Evolutionary conservation across 352 stramenopile species (phyloP), one percentile per base, ranked within the genome.

Genomic region (Phytophthora citricola): DNA sequence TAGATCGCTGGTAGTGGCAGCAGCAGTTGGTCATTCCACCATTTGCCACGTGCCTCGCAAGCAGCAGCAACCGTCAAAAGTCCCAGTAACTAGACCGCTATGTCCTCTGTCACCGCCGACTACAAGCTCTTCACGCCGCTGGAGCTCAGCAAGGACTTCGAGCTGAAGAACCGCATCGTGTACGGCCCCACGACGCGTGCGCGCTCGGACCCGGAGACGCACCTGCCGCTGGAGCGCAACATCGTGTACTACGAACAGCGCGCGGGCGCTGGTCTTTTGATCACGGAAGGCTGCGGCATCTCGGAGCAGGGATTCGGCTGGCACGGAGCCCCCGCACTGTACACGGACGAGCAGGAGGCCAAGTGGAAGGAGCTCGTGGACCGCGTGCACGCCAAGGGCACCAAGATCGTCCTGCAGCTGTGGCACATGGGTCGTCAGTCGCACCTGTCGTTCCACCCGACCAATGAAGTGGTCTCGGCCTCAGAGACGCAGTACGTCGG

Each of bases 401-500:
- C 46, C 57, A 65, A 58, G 45, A 65, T 65, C 20, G 57, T 65
- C 57, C 36, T 65, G 46, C 57, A 65, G 47, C 15, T 65, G 14
- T 65, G 57, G 57, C 57, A 65, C 47, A 65, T 65, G 57, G 57
- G 57, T 10, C 57, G 57, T 7, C 57, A 65, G 47, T 52, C 36
- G 17, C 57, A 65, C 39, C 39, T 46, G 24, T 52, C 46, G 12
- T 65, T 65, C 49, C 57, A 65, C 34, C 31, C 36, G 1, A 52
- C 27, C 5, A 52, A 58, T 22, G 57, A 65, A 1, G 47, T 65
- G 10, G 57, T 65, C 7, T 65, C 57, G 1, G 47, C 57, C 20
- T 65, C 47, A 0, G 36, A 47, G 5, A 64, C 57, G n/a, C 46
- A 57, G 38, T 64, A 58, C 22, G 46, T 50, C 1, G 38, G n/a